Conservation (phyloP, 2,329 filamentous ascomycete genomes). For the Arthrinium phaeospermum region DNA sequence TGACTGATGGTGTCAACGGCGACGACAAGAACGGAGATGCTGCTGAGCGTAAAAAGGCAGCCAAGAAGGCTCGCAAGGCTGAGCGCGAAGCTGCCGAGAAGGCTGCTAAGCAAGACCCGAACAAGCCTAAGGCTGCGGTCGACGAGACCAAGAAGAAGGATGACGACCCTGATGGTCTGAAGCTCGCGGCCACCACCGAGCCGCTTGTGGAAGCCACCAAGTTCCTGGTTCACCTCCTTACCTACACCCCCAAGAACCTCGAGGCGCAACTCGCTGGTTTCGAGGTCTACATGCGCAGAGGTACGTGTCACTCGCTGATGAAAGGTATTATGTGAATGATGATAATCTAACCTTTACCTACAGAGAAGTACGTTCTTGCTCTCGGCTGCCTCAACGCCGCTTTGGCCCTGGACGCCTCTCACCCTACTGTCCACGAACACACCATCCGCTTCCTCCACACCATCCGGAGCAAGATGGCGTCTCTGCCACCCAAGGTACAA, state of each 20-base stretch:
- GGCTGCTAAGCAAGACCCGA: conserved; percentile 80
- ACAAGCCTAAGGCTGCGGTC: conserved; percentile 70
- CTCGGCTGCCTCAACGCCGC: conserved; percentile 83
- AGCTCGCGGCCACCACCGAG: conserved; percentile 79
- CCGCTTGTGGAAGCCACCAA: conserved; percentile 88
- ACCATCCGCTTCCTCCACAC: conserved; percentile 70
- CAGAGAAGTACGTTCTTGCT: conserved; percentile 87
- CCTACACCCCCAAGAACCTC: conserved; percentile 80
- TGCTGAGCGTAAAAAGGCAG: conserved; percentile 83
- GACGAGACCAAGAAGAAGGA: conserved; percentile 85
- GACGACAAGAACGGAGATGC: conserved; percentile 55
- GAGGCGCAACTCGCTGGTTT: conserved; percentile 86
- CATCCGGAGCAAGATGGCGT: conserved; percentile 59
- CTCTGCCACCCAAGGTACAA: conserved; percentile 68
- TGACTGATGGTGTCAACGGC: conserved; percentile 68
- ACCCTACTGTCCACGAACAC: conserved; percentile 79
- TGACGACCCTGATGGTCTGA: conserved; percentile 82
- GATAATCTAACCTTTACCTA: not conserved
- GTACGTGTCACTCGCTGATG: conserved; percentile 57
- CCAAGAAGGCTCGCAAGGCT: conserved; percentile 75
- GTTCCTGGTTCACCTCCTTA: conserved; percentile 80
- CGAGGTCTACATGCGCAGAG: conserved; percentile 83
- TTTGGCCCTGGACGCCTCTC: conserved; percentile 68
- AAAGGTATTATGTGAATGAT: not conserved
- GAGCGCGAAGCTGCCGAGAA: conserved; percentile 82